Evolutionary conservation across 164 flowering plant genomes (phyloP).

Genomic region (Warburgia ugandensis): DNA sequence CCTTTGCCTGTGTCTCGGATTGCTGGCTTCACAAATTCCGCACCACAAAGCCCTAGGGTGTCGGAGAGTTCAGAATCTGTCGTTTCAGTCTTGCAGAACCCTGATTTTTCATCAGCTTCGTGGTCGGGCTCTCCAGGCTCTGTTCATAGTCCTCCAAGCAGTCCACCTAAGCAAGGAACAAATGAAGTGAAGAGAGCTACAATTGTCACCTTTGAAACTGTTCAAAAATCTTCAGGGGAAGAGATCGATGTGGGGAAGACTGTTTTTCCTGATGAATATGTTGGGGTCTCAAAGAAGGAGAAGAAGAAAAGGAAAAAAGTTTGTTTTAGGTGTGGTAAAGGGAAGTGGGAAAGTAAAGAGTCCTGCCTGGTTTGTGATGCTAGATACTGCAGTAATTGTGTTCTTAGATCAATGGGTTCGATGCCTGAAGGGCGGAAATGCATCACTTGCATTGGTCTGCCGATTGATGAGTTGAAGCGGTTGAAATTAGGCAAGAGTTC

Average conservation of each 20-base stretch:
- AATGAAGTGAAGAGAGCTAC: constrained; percentile 55
- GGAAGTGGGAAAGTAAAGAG: constrained; percentile 90
- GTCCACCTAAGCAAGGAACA: constrained; percentile 21
- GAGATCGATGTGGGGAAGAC: constrained; percentile 32
- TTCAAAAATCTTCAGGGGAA: constrained; percentile 46
- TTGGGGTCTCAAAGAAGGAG: constrained; percentile 45
- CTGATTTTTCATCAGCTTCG: constrained; percentile 60
- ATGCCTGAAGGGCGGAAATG: constrained; percentile 99
- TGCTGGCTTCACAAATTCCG: constrained; percentile 42
- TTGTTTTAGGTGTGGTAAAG: constrained; percentile 76
- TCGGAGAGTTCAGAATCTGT: constrained; percentile 74
- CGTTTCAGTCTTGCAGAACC: constrained; percentile 75
- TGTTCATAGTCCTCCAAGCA: constrained; percentile 25
- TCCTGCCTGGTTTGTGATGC: constrained; percentile 83
- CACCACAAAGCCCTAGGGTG: constrained; percentile 51
- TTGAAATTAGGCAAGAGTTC: constrained; percentile 64
- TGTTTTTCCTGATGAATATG: constrained; percentile 39
- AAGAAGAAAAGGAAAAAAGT: constrained; percentile 47
- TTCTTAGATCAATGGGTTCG: constrained; percentile 98
- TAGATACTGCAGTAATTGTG: constrained; percentile 82
- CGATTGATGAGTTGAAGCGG: constrained; percentile 80
- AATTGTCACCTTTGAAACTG: constrained; percentile 68
- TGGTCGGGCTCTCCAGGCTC: constrained; percentile 63
- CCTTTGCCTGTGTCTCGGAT: constrained; percentile 56
- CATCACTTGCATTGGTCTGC: constrained; percentile 76